Percentiles rank a stretch among this genome's conserved stretches.
phyloP scores from a whole-genome alignment of 2,329 filamentous ascomycete species.

The Teratosphaeria gauchensis region DNA sequence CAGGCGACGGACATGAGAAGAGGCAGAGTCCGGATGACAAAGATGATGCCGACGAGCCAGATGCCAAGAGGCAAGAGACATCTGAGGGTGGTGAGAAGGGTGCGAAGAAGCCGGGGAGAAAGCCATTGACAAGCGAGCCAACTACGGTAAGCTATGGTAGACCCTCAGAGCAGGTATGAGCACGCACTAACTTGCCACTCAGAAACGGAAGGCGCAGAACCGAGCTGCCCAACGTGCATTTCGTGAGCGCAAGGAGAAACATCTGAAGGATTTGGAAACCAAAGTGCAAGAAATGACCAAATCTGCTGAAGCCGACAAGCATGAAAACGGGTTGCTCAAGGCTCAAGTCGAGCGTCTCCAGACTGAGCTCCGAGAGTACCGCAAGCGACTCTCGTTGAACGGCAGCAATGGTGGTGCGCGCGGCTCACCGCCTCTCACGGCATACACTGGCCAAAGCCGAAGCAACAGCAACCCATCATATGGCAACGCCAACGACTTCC shows the following conservation, averaged over 20 bases:
- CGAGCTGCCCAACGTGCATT: conserved; percentile 87
- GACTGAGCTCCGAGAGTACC: conserved; percentile 73
- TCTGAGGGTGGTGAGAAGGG: conserved; percentile 69
- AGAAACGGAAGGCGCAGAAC: conserved; percentile 96
- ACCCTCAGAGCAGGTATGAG: not conserved
- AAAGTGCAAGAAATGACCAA: conserved; percentile 63
- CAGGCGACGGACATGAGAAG: conserved; percentile 36
- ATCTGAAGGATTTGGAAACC: conserved; percentile 72
- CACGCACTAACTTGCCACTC: conserved; percentile 3
- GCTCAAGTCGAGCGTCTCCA: conserved; percentile 84
- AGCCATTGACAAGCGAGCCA: conserved; percentile 89
- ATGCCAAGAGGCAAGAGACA: conserved; percentile 69
- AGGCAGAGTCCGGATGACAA: conserved; percentile 6
- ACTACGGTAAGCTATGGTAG: conserved; percentile 64
- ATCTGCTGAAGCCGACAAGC: conserved; percentile 68
- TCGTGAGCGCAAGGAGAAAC: conserved; percentile 88
- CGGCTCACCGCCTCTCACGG: conserved; percentile 37
- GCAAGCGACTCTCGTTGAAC: conserved; percentile 62
- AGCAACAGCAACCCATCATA: conserved; percentile 17
- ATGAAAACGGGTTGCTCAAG: conserved; percentile 75
- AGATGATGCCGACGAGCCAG: conserved; percentile 44
- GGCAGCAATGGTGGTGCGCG: conserved; percentile 33
- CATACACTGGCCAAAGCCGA: conserved; percentile 15
- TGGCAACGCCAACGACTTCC: conserved; percentile 52
- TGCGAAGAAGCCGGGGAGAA: conserved; percentile 91